Evolutionary conservation across 306 rosid species (phyloP), one percentile per base, ranked within the genome.

Genomic region (Ormosia semicastrata): DNA sequence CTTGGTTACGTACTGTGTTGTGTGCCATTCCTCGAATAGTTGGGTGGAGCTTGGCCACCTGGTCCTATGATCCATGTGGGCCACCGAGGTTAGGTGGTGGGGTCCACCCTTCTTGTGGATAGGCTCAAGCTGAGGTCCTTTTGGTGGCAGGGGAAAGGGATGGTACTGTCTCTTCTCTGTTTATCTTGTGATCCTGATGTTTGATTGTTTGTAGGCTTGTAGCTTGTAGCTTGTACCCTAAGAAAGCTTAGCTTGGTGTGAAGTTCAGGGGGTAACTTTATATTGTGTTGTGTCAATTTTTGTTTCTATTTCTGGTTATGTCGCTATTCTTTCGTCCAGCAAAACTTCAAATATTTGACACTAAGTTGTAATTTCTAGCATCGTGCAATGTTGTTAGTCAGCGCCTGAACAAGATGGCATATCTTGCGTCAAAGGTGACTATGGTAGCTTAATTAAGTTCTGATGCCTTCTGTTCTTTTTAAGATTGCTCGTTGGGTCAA

Each of bases 31-130:
- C 53, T 52, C 7, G 10, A 13, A 7, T 40, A 7, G 77, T 75
- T 29, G 79, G 93, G 94, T 92, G 91, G 97, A 87, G 77, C 84
- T 54, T 76, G 87, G 92, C 97, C 92, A 92, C 94, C 89, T 79
- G 79, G 47, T 49, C 81, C 53, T 18, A 7, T 3, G 36, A 10
- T 4, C 1, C 2, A 6, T 24, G 46, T 2, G 67, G 7, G 29
- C 2, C 41, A 57, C 0, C 2, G 36, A 24, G 84, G 53, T 43
- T 74, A 81, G 91, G 96, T 92, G 90, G 87, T 82, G 68, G 85
- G 92, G 65, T 89, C 94, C 97, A 89, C 92, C 97, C 71, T 75
- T 71, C 62, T 56, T n/a, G 60, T 73, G 59, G 64, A 59, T 15
- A 9, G 6, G 81, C 17, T 15, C 14, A 6, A 18, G 71, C 41